Evolutionary conservation across 768 basidiomycete genomes (phyloP), one percentile per base, ranked within the genome.

Genomic region (Pholiota microspora): DNA sequence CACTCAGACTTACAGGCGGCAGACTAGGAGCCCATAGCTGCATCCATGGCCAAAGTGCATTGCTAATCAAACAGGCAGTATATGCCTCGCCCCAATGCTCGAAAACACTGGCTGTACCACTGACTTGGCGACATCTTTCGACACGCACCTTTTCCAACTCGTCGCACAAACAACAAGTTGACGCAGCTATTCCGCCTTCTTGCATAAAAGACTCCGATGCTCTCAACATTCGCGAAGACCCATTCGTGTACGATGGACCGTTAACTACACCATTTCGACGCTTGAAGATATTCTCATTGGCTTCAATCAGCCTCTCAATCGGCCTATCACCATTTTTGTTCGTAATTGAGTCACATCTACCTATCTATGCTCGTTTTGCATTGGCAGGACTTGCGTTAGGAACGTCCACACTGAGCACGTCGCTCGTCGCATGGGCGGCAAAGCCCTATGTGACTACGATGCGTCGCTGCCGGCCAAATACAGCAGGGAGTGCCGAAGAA

Each of bases 261-360:
- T 73, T 93, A 34, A 71, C 84, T 0, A 67, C 74, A 40, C 89
- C 92, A 1, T 93, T 91, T 73, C 81, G 83, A 52, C 80, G 82
- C 21, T 79, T 94, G 53, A 94, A 94, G 67, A 69, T 91, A 7
- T 92, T 94, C 73, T 94, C 92, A 10, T 72, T 95, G 0, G 82
- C 85, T 21, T 92, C 92, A 0, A 78, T 94, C 45, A 77, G 77
- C 2, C 77, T 92, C 46, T 86, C 89, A 8, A 70, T 77, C 54
- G 76, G 81, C 3, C 74, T 94, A 61, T 76, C 88, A 1, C 93
- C 93, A 1, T 84, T 94, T 71, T 82, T 94, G 57, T 88, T 94
- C 69, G 65, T 90, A 49, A 76, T 94, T 60, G 91, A 94, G 56
- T 87, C 91, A 4, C 79, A 80, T 21, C 78, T 94, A 6, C 91